phyloP scores from a whole-genome alignment of 2,329 filamentous ascomycete genomes.

The Biscogniauxia sp. region DNA sequence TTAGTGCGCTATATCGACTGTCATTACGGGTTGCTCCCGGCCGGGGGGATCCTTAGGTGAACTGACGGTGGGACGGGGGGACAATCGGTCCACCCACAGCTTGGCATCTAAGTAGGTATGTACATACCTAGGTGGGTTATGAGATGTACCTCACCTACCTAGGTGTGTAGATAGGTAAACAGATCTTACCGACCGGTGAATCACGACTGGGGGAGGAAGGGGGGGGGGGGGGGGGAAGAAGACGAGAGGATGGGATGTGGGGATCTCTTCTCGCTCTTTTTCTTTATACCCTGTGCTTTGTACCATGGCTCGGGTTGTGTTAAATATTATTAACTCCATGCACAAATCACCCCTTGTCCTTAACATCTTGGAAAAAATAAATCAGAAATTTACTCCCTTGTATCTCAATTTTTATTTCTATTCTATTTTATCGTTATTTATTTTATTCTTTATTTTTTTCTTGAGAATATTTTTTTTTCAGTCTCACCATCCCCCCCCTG shows the following conservation, averaged over 20 bases:
- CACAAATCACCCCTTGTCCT: not conserved
- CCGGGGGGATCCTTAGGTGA: not conserved
- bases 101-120: not conserved
- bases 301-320: not conserved
- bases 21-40: not conserved
- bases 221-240: too few relatives aligned
- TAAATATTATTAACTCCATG: not conserved
- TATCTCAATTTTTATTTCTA: not conserved
- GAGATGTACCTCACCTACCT: too few relatives aligned
- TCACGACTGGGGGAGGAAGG: not conserved
- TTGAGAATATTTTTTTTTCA: too few relatives aligned
- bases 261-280: too few relatives aligned
- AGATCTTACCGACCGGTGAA: not conserved
- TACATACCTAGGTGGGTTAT: too few relatives aligned
- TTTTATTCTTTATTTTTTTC: too few relatives aligned
- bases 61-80: not conserved
- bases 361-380: not conserved
- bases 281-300: not conserved
- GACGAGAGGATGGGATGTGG: not conserved
- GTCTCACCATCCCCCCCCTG: not conserved
- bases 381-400: not conserved
- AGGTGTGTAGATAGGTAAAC: not conserved
- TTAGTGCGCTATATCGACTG: not conserved
- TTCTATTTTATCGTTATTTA: too few relatives aligned
- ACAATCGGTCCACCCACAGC: not conserved